These are phyloP conservation scores for Plasmopara halstedii DNA, from an alignment of 352 stramenopile genomes.

Conservation along the genomic window DNA sequence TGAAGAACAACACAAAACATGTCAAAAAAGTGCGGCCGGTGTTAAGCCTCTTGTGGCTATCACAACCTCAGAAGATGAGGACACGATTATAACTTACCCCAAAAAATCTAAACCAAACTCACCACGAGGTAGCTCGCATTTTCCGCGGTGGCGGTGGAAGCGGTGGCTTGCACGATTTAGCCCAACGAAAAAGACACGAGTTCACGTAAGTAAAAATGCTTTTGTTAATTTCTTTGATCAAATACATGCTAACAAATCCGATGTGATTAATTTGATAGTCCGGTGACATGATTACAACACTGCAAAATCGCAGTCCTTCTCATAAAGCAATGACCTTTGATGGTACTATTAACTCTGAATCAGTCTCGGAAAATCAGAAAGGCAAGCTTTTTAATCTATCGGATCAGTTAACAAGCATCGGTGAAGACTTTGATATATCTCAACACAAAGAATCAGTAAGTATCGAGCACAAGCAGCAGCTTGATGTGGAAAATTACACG, in stretches of 20 bases:
- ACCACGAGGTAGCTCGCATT: conserved; percentile 8
- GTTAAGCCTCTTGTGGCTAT: conserved; percentile 18
- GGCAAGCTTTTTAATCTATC: conserved; percentile 2
- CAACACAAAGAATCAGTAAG: conserved; percentile 3
- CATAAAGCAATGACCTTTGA: conserved; percentile 3
- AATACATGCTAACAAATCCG: not conserved
- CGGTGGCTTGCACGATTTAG: conserved; percentile 14
- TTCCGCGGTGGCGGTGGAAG: conserved; percentile 17
- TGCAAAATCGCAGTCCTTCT: conserved; percentile 2
- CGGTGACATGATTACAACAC: conserved; percentile 13
- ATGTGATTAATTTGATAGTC: conserved; percentile 11
- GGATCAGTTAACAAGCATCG: conserved; percentile 3
- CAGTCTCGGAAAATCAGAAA: conserved; percentile 5
- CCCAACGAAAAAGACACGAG: conserved; percentile 21
- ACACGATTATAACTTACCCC: not conserved
- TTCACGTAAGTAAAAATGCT: conserved; percentile 24
- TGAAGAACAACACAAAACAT: not conserved
- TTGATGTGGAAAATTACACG: conserved; percentile 39
- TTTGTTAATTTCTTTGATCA: not conserved
- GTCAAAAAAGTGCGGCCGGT: not conserved
- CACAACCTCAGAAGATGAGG: conserved; percentile 12
- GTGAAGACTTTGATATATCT: conserved; percentile 3
- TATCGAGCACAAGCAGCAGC: conserved; percentile 1
- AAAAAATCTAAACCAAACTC: conserved; percentile 11
- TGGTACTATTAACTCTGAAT: not conserved